Base-by-base conservation (phyloP, 345 rosid genomes). In the Zanthoxylum bungeanum region DNA sequence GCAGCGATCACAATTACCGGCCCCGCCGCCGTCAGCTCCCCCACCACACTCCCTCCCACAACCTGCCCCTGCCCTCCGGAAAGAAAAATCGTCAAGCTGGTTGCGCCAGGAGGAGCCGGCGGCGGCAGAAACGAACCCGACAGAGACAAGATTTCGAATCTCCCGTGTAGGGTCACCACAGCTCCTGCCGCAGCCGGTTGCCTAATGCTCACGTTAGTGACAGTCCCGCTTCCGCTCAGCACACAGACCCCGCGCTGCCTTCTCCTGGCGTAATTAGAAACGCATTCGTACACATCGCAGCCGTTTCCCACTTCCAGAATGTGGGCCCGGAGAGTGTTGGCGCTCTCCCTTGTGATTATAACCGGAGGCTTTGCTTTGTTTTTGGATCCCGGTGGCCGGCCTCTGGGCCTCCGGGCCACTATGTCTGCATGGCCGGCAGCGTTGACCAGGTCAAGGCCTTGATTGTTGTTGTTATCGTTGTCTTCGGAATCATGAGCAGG, bases 61-160 rank as follows among this genome's bases (percentile, higher is more conserved):
- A 94, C 97, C 73, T 94, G 98, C 2, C 98, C 98, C 68, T 92
- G 97, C n/a, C 93, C 91, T 6, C 98, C 98, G 9, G 95, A 90
- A 8, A 94, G 76, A 70, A 87, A 92, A 34, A 92, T 86, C 0
- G 98, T 90, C 71, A 94, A 68, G 74, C 98, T 92, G 0, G 98
- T 94, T 10, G 98, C 97, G 4, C 97, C 97, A 0, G 97, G 97
- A 3, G 98, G 98, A 31, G 98, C 97, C 8, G 98, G 98, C 5
- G 97, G 97, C 0, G 98, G 98, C 63, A 94, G 77, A 78, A 94
- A 94, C 27, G 98, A 90, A 21, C 98, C 98, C 0, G 97, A 79
- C 16, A 94, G 82, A 6, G 98, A 94, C 60, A 94, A 78, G 75
- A 94, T 94, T 85, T 94, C 98, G 66, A 94, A 94, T 64, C 93